Conservation (phyloP, 208 protist genomes). For the Porcisia deanei region DNA sequence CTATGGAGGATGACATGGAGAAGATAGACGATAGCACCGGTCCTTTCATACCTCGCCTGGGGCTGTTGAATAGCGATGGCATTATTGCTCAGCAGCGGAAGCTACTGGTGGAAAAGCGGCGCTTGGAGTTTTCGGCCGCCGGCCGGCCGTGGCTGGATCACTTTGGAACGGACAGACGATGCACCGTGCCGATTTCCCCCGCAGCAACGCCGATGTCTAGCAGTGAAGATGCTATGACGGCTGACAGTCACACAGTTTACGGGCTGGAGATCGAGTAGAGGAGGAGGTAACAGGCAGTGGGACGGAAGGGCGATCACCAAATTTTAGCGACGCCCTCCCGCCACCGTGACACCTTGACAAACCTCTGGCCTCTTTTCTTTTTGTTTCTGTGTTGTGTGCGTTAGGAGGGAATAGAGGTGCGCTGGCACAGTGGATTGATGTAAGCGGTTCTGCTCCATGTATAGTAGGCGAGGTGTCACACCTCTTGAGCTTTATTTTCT, state of each 20-base stretch:
- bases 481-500: slow-evolving; percentile 4
- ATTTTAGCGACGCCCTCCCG: background rate
- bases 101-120: slow-evolving; percentile 64
- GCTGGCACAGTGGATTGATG: background rate
- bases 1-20: slow-evolving; percentile 70
- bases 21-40: slow-evolving; percentile 58
- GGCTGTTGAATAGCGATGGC: slow-evolving; percentile 58
- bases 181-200: background rate
- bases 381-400: background rate
- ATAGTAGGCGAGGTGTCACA: slow-evolving; percentile 2
- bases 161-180: slow-evolving; percentile 11
- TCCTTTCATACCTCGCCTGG: slow-evolving; percentile 81
- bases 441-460: slow-evolving; percentile 7
- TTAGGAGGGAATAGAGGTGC: background rate
- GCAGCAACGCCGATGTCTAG: background rate
- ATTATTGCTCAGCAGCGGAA: slow-evolving; percentile 67
- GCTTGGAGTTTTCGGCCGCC: slow-evolving; percentile 45
- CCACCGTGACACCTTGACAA: background rate
- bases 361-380: background rate
- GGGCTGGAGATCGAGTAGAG: slow-evolving; percentile 33
- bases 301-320: background rate
- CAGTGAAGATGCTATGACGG: background rate
- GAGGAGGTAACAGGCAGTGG: background rate
- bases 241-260: slow-evolving; percentile 4
- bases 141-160: slow-evolving; percentile 62